phyloP scores from a whole-genome alignment of 225 moss, liverwort and hornwort species.

The Pleurozium schreberi region DNA sequence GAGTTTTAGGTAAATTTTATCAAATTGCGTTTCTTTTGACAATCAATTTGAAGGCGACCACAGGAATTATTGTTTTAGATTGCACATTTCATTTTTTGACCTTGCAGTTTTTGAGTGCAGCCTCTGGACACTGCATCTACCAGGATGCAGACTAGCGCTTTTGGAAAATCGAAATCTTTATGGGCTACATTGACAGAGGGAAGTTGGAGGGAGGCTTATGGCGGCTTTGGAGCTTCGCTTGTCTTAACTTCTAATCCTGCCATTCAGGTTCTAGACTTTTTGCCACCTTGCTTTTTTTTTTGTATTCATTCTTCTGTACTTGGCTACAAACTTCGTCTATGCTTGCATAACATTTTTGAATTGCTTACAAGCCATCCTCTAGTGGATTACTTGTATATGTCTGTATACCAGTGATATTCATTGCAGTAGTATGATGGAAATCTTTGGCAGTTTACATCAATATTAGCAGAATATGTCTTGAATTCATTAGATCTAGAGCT shows the following conservation, averaged over 20 bases:
- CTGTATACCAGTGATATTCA: not conserved
- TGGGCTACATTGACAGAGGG: constrained; percentile 58
- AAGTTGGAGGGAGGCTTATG: constrained; percentile 58
- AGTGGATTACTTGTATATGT: too few species aligned
- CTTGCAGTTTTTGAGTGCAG: constrained; percentile 26
- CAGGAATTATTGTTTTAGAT: not conserved
- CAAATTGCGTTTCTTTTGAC: not conserved
- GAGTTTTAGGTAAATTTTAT: not conserved
- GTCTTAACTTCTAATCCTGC: constrained; percentile 81
- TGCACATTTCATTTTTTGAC: not conserved
- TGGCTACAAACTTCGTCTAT: not conserved
- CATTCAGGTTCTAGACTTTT: constrained; percentile 61
- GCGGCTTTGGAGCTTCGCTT: constrained; percentile 83
- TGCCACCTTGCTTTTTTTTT: not conserved
- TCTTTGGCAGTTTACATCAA: not conserved
- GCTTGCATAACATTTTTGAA: not conserved
- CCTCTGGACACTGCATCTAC: constrained; percentile 90
- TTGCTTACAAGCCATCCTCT: not conserved
- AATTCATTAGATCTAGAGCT: not conserved
- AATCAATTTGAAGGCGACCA: not conserved
- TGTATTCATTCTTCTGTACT: not conserved
- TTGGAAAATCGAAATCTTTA: constrained; percentile 77
- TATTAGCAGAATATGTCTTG: not conserved
- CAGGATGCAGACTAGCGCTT: constrained; percentile 85
- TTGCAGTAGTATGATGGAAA: not conserved